A percentile compares a stretch with the other conserved stretches of the same genome.
phyloP scores from a whole-genome alignment of 805 yeast genomes.

The Kurtzmaniella cleridarum region DNA sequence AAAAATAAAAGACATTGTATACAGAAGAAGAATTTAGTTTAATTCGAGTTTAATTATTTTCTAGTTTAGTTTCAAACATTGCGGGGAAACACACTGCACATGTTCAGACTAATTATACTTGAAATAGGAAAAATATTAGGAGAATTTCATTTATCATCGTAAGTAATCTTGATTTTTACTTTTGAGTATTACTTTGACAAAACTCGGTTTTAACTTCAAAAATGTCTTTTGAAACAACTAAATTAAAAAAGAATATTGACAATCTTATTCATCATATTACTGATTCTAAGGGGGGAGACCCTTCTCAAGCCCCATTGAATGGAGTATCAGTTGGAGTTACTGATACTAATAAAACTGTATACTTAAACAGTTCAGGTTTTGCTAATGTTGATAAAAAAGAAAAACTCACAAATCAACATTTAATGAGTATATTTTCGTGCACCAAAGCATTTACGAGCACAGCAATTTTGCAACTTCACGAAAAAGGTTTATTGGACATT shows the following conservation, averaged over 20 bases:
- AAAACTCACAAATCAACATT: constrained; percentile 12
- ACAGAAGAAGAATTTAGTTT: no score
- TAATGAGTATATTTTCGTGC: constrained; percentile 21
- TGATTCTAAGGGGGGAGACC: not conserved
- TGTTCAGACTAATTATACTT: not conserved
- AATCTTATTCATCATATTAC: not conserved
- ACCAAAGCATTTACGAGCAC: constrained; percentile 31
- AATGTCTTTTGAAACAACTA: no score
- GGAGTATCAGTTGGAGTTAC: constrained; percentile 27
- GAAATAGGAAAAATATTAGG: not conserved
- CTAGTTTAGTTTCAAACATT: no score
- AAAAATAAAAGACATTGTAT: no score
- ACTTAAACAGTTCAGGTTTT: constrained; percentile 19
- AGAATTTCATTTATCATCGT: no score
- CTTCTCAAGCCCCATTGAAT: constrained; percentile 8
- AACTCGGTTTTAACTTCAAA: no score
- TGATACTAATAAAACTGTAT: constrained; percentile 14
- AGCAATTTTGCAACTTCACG: constrained; percentile 30
- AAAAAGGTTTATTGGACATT: constrained; percentile 25
- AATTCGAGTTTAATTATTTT: no score
- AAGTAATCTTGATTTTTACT: no score
- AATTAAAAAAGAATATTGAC: no score
- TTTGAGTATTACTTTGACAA: no score
- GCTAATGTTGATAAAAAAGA: constrained; percentile 12
- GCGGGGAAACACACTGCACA: not conserved